Evolutionary conservation across 352 stramenopile genomes (phyloP).

Genomic region (Globisporangium radiosum): DNA sequence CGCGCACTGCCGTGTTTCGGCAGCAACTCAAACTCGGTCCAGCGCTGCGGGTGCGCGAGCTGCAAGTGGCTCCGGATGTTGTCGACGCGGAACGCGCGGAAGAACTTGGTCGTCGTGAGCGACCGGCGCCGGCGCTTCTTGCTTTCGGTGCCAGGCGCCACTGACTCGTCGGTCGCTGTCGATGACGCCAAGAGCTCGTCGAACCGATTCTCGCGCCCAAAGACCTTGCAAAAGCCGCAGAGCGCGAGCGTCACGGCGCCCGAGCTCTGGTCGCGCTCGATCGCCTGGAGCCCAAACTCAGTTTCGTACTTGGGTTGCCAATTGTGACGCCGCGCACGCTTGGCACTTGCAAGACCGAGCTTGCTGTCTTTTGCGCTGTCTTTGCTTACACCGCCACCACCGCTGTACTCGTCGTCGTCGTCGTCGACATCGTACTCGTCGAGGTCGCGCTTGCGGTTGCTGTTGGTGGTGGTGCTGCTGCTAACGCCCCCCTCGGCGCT

Average conservation of each 20-base stretch:
- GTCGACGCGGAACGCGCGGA: conserved; percentile 77
- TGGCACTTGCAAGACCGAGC: conserved; percentile 14
- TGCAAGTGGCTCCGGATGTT: conserved; percentile 84
- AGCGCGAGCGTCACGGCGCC: conserved; percentile 74
- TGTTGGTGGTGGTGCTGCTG: no score
- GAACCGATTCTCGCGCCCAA: conserved; percentile 71
- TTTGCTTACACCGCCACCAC: conserved; percentile 21
- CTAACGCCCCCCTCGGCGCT: neutral
- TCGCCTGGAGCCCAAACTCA: conserved; percentile 67
- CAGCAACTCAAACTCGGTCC: conserved; percentile 73
- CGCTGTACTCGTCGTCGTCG: neutral
- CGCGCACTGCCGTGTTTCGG: conserved; percentile 65
- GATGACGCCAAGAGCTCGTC: conserved; percentile 55
- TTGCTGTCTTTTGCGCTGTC: conserved; percentile 22
- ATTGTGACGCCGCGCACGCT: conserved; percentile 58
- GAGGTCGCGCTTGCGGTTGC: conserved; percentile 26
- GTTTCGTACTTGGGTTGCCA: conserved; percentile 81
- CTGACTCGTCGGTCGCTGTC: conserved; percentile 1
- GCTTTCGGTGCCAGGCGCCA: conserved; percentile 16
- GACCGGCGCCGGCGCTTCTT: conserved; percentile 76
- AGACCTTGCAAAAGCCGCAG: conserved; percentile 81
- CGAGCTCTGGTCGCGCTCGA: conserved; percentile 58
- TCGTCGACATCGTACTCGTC: conserved; percentile 9
- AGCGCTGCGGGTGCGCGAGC: conserved; percentile 65
- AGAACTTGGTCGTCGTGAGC: conserved; percentile 84